These are phyloP conservation scores for Fusarium anthophilum DNA, from an alignment of 2,329 filamentous ascomycete genomes.

Conservation along the genomic window DNA sequence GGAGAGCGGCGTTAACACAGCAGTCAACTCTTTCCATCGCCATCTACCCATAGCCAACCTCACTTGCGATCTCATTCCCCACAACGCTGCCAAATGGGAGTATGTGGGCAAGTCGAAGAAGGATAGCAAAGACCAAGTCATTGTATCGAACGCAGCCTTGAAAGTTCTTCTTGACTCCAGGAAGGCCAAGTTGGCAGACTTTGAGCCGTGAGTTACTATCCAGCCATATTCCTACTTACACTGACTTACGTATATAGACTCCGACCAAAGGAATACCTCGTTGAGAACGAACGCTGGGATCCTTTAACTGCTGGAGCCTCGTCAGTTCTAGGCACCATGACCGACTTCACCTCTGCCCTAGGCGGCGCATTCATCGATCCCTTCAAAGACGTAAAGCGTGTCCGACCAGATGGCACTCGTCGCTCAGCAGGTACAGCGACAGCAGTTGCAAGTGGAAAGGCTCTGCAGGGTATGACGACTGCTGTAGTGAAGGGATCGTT, in stretches of 20 bases:
- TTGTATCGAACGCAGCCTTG: not conserved
- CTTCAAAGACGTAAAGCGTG: not conserved
- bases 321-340: not conserved
- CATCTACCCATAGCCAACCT: not conserved
- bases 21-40: not conserved
- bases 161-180: not conserved
- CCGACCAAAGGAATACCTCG: not conserved
- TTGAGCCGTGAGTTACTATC: not conserved
- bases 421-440: not conserved
- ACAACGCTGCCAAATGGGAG: not conserved
- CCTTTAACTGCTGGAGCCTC: not conserved
- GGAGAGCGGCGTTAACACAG: not conserved
- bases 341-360: not conserved
- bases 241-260: not conserved
- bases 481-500: not conserved
- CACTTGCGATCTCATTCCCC: not conserved
- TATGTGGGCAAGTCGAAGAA: not conserved
- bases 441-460: not conserved
- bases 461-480: not conserved
- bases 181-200: not conserved
- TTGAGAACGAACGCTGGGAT: not conserved
- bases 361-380: not conserved
- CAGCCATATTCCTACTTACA: fast-evolving
- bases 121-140: not conserved
- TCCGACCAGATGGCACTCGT: not conserved